phyloP scores from a whole-genome alignment of 164 flowering plant species.

The Chimonanthus praecox region DNA sequence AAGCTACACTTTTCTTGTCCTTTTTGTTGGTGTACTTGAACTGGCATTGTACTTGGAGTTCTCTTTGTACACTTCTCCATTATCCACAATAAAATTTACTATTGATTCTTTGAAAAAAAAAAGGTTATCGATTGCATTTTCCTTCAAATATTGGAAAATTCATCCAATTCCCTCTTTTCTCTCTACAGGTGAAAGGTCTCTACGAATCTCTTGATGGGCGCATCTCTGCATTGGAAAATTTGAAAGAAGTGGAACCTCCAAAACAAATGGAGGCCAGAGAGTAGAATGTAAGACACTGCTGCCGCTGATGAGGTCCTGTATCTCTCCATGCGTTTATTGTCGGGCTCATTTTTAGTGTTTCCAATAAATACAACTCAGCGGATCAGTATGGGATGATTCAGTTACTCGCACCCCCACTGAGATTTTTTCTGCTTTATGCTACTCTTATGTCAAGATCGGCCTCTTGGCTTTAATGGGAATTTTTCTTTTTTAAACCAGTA shows the following conservation, averaged over 20 bases:
- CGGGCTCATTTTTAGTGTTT: not conserved
- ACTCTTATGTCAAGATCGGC: too few species aligned
- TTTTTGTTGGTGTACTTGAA: too few species aligned
- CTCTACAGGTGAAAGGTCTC: conserved; percentile 37
- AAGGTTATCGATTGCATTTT: too few species aligned
- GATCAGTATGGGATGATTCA: not conserved
- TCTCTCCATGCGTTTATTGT: not conserved
- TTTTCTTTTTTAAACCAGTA: too few species aligned
- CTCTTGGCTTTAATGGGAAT: too few species aligned
- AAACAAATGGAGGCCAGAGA: conserved; percentile 36
- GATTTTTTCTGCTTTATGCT: too few species aligned
- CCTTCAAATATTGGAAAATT: not conserved
- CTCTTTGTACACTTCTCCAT: too few species aligned
- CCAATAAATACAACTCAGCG: not conserved
- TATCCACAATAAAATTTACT: too few species aligned
- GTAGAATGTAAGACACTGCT: conserved; percentile 14
- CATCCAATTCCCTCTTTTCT: not conserved
- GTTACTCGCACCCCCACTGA: not conserved
- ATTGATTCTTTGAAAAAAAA: too few species aligned
- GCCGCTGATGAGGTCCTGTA: not conserved
- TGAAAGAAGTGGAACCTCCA: conserved; percentile 37
- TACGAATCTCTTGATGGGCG: conserved; percentile 40
- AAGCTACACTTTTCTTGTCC: too few species aligned
- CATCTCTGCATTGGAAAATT: conserved; percentile 46
- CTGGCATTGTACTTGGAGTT: too few species aligned